These are phyloP conservation scores for Acer negundo DNA, from an alignment of 345 rosid species.

Conservation along the genomic window DNA sequence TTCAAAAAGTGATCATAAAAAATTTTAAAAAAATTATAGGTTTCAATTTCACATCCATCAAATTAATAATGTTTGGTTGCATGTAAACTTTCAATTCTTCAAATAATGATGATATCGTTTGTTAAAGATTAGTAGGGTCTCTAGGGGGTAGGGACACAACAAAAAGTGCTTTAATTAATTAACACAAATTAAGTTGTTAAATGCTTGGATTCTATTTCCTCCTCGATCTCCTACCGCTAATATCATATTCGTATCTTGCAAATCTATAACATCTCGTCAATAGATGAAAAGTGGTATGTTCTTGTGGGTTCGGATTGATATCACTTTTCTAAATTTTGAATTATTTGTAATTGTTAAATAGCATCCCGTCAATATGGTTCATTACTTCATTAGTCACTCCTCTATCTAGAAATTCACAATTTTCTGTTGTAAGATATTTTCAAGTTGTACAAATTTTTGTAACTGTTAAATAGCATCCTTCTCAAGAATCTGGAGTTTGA, in stretches of 20 bases:
- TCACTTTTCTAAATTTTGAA: too few species aligned
- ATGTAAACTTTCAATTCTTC: slow-evolving; percentile 4
- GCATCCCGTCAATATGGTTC: background rate
- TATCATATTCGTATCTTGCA: background rate
- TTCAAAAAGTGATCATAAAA: background rate
- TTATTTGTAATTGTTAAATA: too few species aligned
- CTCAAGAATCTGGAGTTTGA: too few species aligned
- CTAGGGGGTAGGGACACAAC: background rate
- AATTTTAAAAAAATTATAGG: background rate
- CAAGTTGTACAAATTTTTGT: too few species aligned
- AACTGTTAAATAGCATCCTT: too few species aligned
- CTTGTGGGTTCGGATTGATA: too few species aligned
- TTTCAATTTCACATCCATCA: background rate
- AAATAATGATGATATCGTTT: background rate
- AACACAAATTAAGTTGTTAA: background rate
- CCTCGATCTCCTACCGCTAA: too few species aligned
- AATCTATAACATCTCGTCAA: background rate
- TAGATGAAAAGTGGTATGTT: too few species aligned
- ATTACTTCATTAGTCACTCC: background rate
- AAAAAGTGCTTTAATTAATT: background rate
- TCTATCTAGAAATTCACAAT: too few species aligned
- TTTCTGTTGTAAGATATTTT: too few species aligned
- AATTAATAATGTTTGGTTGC: background rate
- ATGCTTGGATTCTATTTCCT: background rate
- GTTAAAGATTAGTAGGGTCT: background rate